Conservation (phyloP, 78 protist species). For the Emiliania huxleyi region DNA sequence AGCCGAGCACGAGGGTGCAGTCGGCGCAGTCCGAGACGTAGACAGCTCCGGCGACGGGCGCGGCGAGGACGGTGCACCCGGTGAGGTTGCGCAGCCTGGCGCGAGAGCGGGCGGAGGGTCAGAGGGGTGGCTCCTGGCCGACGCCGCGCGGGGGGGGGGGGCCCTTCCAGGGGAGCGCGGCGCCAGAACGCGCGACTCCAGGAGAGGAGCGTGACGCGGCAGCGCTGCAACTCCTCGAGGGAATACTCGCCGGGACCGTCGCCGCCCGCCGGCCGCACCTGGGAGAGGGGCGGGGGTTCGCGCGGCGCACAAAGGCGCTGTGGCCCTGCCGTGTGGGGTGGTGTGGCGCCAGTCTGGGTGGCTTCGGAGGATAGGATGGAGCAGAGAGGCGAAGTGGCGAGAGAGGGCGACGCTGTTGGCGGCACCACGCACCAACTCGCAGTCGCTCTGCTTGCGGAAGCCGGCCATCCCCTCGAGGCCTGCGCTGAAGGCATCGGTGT, state of each 20-base stretch:
- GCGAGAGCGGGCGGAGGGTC: too few relatives aligned
- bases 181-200: not conserved
- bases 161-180: too few relatives aligned
- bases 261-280: not conserved
- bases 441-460: not conserved
- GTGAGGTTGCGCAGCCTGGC: not conserved
- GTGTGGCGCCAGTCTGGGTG: not conserved
- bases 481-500: not conserved
- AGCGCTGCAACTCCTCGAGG: not conserved
- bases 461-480: not conserved
- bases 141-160: too few relatives aligned
- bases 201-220: not conserved
- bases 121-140: too few relatives aligned
- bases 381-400: too few relatives aligned
- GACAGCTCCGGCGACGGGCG: slow-evolving; percentile 34
- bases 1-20: slow-evolving; percentile 41
- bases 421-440: too few relatives aligned
- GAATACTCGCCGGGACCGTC: not conserved
- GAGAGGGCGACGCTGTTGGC: too few relatives aligned
- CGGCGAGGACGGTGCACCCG: slow-evolving; percentile 22
- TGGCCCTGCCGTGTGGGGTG: too few relatives aligned
- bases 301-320: too few relatives aligned
- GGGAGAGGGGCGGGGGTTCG: too few relatives aligned
- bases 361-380: too few relatives aligned
- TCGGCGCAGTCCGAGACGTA: slow-evolving; percentile 16